Conservation (phyloP, 805 yeast genomes). For the Saturnispora saitoi region DNA sequence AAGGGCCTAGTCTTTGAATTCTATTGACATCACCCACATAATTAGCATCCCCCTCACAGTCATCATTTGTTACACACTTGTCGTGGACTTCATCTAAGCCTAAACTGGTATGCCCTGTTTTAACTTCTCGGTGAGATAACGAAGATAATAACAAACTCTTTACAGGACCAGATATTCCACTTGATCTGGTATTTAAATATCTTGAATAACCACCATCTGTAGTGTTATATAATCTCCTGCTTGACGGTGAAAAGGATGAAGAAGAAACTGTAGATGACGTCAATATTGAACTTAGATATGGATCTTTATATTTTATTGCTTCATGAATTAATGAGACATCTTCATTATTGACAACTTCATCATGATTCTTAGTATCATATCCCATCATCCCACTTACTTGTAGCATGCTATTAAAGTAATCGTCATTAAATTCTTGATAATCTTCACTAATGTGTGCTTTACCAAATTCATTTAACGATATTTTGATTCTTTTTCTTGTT, state of each 20-base stretch:
- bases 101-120: neutral
- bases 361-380: no score
- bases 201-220: neutral
- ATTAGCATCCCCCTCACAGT: no score
- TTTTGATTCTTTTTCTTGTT: neutral
- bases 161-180: neutral
- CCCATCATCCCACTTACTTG: no score
- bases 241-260: neutral
- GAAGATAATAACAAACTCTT: no score
- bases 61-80: no score
- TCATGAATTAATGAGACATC: neutral
- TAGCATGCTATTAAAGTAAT: neutral
- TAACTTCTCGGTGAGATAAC: neutral
- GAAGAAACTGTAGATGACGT: neutral
- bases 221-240: neutral
- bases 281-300: neutral
- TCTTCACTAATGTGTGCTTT: neutral
- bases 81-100: neutral
- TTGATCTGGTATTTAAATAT: neutral
- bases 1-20: neutral
- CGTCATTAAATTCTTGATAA: neutral
- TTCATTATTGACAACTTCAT: no score
- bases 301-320: neutral
- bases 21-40: neutral
- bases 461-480: neutral